Conservation (phyloP, 2,329 filamentous ascomycete species). For the Talaromyces atroroseus region DNA sequence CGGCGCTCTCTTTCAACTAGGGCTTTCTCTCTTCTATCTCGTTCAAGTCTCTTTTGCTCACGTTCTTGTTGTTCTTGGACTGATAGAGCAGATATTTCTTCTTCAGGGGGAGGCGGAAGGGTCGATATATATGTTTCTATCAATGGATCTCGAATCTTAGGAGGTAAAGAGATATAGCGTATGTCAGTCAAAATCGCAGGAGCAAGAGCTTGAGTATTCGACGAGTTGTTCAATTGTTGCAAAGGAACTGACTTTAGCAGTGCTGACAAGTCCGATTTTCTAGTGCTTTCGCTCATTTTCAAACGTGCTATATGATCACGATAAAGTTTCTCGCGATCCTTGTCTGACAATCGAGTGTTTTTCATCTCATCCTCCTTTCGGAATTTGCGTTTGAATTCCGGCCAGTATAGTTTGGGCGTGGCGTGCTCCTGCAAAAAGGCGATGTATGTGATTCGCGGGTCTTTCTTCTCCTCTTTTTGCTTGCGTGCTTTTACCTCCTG, state of each 20-base stretch:
- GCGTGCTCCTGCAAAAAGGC: slow-evolving; percentile 75
- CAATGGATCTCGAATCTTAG: slow-evolving; percentile 35
- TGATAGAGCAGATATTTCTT: slow-evolving; percentile 25
- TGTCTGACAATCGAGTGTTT: slow-evolving; percentile 40
- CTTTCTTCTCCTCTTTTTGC: slow-evolving; percentile 69
- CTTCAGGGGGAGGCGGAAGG: slow-evolving; percentile 34
- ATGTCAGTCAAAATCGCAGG: slow-evolving; percentile 39
- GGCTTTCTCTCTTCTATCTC: slow-evolving; percentile 41
- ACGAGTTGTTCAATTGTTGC: slow-evolving; percentile 36
- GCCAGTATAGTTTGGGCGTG: slow-evolving; percentile 91
- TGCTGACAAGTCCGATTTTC: slow-evolving; percentile 42
- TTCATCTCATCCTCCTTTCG: slow-evolving; percentile 73
- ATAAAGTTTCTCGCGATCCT: slow-evolving; percentile 46
- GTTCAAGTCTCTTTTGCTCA: slow-evolving; percentile 33
- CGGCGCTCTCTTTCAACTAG: slow-evolving; percentile 39
- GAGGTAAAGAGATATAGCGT: slow-evolving; percentile 38
- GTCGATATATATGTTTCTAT: slow-evolving; percentile 42
- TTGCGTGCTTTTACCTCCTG: slow-evolving; percentile 65
- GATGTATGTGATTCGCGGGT: slow-evolving; percentile 78
- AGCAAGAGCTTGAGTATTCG: slow-evolving; percentile 35
- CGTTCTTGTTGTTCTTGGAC: slow-evolving; percentile 34
- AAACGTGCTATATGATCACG: slow-evolving; percentile 43
- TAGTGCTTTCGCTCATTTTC: slow-evolving; percentile 41
- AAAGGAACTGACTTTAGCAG: slow-evolving; percentile 41
- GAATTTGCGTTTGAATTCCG: slow-evolving; percentile 89